phyloP scores from a whole-genome alignment of 805 yeast genomes.

The Scheffersomyces ergatensis region DNA sequence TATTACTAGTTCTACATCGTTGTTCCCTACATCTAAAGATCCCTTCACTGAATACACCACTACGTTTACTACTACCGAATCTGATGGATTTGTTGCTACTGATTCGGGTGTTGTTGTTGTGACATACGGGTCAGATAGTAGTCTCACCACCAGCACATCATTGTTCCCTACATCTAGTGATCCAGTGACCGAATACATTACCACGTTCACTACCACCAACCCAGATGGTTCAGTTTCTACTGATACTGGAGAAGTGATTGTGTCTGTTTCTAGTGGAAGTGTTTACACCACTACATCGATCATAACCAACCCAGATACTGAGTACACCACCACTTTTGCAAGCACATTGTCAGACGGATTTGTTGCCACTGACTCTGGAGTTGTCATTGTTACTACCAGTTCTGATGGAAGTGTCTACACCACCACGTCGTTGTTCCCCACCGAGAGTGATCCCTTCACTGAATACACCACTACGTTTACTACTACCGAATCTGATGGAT shows the following conservation, averaged over 20 bases:
- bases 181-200: not conserved
- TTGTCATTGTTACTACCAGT: not conserved
- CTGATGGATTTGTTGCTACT: slow-evolving; percentile 1
- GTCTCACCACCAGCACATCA: not conserved
- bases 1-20: not conserved
- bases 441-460: not conserved
- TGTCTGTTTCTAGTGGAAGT: not conserved
- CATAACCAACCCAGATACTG: slow-evolving; percentile 4
- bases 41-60: slow-evolving; percentile 1
- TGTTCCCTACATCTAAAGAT: not conserved
- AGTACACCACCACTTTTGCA: slow-evolving; percentile 1
- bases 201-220: not conserved
- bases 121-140: slow-evolving; percentile 10
- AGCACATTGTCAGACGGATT: not conserved
- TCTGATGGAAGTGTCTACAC: not conserved
- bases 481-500: slow-evolving; percentile 8
- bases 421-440: slow-evolving; percentile 1
- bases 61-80: not conserved
- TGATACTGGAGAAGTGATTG: not conserved
- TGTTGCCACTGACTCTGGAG: slow-evolving; percentile 4
- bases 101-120: slow-evolving; percentile 10
- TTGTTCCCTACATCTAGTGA: not conserved
- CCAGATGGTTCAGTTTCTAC: not conserved
- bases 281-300: slow-evolving; percentile 10
- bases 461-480: slow-evolving; percentile 4